Conservation (phyloP, 139 green algal genomes). For the Coelastrella sp. region DNA sequence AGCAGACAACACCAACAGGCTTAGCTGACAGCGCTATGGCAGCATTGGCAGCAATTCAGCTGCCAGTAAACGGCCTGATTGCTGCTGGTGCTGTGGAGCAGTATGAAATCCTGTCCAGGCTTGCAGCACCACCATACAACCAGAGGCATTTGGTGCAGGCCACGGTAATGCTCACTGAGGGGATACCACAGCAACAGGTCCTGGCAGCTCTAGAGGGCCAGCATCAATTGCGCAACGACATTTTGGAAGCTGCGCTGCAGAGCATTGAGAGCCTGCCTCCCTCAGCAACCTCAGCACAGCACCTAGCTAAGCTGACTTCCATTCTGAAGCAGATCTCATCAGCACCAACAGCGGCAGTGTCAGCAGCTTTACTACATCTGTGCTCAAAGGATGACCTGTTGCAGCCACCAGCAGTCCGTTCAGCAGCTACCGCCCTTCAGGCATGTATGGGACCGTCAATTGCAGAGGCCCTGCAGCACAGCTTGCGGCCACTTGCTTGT, state of each 20-base stretch:
- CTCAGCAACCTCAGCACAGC: not conserved
- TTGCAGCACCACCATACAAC: not conserved
- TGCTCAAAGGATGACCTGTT: not conserved
- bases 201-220: not conserved
- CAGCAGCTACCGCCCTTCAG: constrained; percentile 5
- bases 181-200: not conserved
- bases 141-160: not conserved
- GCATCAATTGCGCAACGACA: not conserved
- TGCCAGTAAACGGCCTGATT: not conserved
- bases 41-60: not conserved
- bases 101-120: not conserved
- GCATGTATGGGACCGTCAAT: not conserved
- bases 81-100: not conserved
- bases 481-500: not conserved
- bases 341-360: not conserved
- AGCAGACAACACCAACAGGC: not conserved
- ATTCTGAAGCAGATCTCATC: not conserved
- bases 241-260: not conserved
- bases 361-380: constrained; percentile 1
- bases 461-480: constrained; percentile 2
- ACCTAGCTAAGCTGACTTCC: not conserved
- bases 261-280: not conserved
- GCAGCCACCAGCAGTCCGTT: not conserved
- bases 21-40: not conserved
- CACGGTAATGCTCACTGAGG: not conserved